Percentiles rank a stretch among this genome's conserved stretches.
phyloP scores from a whole-genome alignment of 2,329 filamentous ascomycete genomes.

The Hirsutella rhossiliensis region DNA sequence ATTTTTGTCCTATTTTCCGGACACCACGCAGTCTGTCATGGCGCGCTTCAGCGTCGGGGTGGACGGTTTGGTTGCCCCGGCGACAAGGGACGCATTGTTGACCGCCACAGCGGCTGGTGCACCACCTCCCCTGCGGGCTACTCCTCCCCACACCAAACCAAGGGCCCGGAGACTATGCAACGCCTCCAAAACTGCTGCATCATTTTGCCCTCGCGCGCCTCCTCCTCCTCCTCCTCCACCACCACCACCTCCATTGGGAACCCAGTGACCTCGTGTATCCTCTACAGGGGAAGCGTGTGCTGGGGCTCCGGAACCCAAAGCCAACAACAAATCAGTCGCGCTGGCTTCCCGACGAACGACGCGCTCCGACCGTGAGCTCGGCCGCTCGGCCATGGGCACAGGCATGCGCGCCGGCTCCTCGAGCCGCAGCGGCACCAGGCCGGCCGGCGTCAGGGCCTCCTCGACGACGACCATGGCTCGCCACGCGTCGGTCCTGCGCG shows the following conservation, averaged over 20 bases:
- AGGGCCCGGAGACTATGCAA: no score
- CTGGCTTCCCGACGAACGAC: constrained; percentile 23
- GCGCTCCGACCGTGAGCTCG: constrained; percentile 25
- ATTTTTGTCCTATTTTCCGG: no score
- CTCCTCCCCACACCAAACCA: no score
- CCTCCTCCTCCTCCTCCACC: no score
- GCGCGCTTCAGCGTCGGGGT: not conserved
- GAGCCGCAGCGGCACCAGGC: constrained; percentile 13
- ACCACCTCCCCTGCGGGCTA: no score
- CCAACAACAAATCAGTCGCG: constrained; percentile 1
- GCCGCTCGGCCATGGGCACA: constrained; percentile 20
- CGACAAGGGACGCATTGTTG: not conserved
- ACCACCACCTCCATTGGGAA: no score
- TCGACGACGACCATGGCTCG: constrained; percentile 7
- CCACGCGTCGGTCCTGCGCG: constrained; percentile 9
- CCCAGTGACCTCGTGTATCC: no score
- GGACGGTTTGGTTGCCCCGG: not conserved
- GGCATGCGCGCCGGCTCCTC: constrained; percentile 12
- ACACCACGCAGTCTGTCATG: no score
- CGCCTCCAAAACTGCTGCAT: no score
- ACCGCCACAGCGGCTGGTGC: not conserved
- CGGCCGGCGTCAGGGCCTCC: constrained; percentile 9
- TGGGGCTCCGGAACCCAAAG: not conserved
- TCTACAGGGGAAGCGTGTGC: not conserved
- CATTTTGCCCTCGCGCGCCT: no score